Conservation (phyloP, 345 rosid genomes). For the Citrus maxima region DNA sequence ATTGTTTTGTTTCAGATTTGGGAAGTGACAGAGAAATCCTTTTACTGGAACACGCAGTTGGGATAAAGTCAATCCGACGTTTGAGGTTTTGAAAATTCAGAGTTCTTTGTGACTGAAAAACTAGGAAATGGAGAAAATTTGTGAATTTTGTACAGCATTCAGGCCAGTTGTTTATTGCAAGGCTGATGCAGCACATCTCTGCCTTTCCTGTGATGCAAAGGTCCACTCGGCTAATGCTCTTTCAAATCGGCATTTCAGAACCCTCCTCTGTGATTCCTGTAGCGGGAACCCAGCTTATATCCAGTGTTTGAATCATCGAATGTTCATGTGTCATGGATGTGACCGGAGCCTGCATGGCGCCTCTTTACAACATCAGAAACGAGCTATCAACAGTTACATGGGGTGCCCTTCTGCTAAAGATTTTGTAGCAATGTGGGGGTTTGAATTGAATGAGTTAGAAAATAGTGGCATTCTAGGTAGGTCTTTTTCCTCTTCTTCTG, state of each 20-base stretch:
- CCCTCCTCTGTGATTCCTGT: conserved; percentile 68
- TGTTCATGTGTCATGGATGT: conserved; percentile 63
- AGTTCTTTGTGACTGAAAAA: conserved; percentile 9
- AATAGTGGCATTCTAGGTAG: conserved; percentile 11
- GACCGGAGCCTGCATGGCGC: conserved; percentile 46
- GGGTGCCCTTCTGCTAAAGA: conserved; percentile 81
- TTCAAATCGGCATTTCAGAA: conserved; percentile 68
- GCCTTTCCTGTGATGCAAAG: conserved; percentile 80
- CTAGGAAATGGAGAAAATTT: conserved; percentile 51
- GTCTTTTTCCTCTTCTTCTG: conserved; percentile 20
- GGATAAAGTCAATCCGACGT: not conserved
- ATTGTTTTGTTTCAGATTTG: conserved; percentile 12
- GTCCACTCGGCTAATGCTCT: conserved; percentile 91
- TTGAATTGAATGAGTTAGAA: conserved; percentile 39
- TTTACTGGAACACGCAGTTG: not conserved
- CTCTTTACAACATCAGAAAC: conserved; percentile 48
- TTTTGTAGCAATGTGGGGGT: conserved; percentile 61
- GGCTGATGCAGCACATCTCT: conserved; percentile 82
- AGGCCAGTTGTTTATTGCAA: conserved; percentile 77
- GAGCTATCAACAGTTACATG: conserved; percentile 46
- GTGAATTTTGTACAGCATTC: conserved; percentile 67
- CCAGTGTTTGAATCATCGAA: conserved; percentile 59
- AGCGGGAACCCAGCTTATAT: conserved; percentile 41
- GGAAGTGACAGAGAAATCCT: not conserved
- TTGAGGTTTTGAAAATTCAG: conserved; percentile 6